Conservation (phyloP, 2,329 filamentous ascomycete species). For the Gyromitra esculenta region DNA sequence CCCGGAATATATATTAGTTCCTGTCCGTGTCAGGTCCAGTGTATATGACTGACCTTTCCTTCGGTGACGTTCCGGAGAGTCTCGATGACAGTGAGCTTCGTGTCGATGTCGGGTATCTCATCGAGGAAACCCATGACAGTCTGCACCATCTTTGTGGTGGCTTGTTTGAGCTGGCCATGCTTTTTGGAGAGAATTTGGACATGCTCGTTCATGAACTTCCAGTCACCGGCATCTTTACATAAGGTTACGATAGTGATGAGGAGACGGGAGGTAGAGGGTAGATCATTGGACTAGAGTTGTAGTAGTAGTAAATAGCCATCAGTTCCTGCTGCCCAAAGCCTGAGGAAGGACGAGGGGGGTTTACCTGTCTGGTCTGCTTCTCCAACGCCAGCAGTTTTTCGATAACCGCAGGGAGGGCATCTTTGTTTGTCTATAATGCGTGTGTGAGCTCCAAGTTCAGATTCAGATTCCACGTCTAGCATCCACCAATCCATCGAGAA, state of each 20-base stretch:
- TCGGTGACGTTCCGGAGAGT: constrained; percentile 95
- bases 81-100: constrained; percentile 92
- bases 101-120: constrained; percentile 80
- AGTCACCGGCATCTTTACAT: constrained; percentile 91
- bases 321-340: constrained; percentile 1
- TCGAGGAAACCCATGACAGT: constrained; percentile 92
- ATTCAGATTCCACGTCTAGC: constrained; percentile 4
- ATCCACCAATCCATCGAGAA: not conserved
- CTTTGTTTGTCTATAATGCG: constrained; percentile 62
- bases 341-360: constrained; percentile 11
- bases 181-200: constrained; percentile 97
- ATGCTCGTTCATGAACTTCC: constrained; percentile 95
- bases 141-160: constrained; percentile 99
- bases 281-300: constrained; percentile 81
- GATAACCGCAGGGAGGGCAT: constrained; percentile 83
- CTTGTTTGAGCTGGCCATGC: constrained; percentile 99
- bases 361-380: constrained; percentile 95
- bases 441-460: constrained; percentile 57
- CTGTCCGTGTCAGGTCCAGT: not conserved
- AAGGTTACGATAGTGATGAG: constrained; percentile 89
- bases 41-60: constrained; percentile 73
- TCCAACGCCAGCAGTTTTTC: constrained; percentile 92
- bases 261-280: constrained; percentile 90
- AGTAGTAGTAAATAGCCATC: constrained; percentile 36
- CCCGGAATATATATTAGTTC: constrained; percentile 25